Conservation (phyloP, 768 basidiomycete genomes). For the Boletales sp. region DNA sequence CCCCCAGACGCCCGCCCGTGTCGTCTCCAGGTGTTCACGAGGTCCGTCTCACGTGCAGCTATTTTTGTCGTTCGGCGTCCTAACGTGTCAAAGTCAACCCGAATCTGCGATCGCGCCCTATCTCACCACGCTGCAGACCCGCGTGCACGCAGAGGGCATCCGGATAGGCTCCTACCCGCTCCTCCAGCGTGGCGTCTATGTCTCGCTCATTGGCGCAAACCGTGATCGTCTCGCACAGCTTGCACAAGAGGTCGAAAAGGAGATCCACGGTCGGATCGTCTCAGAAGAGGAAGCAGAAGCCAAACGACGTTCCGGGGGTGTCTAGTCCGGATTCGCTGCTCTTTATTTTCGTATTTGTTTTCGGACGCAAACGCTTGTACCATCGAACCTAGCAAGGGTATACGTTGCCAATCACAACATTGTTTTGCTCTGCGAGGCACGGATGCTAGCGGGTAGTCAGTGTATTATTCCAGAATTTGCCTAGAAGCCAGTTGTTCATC, state of each 20-base stretch:
- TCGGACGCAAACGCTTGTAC: no score
- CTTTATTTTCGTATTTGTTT: no score
- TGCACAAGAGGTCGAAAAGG: constrained; percentile 59
- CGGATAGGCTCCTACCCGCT: constrained; percentile 80
- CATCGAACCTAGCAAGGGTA: background rate
- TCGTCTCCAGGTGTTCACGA: constrained; percentile 81
- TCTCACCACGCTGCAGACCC: constrained; percentile 70
- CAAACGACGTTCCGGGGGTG: constrained; percentile 36
- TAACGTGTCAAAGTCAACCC: constrained; percentile 40
- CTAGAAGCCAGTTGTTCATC: no score
- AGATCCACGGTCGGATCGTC: constrained; percentile 54
- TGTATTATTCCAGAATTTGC: no score
- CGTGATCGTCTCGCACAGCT: constrained; percentile 48
- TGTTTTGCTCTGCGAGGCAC: no score
- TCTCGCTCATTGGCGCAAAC: constrained; percentile 52
- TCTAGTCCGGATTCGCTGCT: background rate
- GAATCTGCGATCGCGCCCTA: constrained; percentile 90
- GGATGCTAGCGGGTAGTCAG: no score
- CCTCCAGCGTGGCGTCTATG: constrained; percentile 57
- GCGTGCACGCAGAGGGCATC: constrained; percentile 70
- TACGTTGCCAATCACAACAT: no score
- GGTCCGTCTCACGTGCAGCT: constrained; percentile 38
- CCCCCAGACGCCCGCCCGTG: constrained; percentile 68
- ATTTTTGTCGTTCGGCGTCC: background rate
- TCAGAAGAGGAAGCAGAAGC: constrained; percentile 63